Evolutionary conservation across 225 moss, liverwort and hornwort genomes (phyloP), one percentile per base, ranked within the genome.

Genomic region (Ulota crispa): DNA sequence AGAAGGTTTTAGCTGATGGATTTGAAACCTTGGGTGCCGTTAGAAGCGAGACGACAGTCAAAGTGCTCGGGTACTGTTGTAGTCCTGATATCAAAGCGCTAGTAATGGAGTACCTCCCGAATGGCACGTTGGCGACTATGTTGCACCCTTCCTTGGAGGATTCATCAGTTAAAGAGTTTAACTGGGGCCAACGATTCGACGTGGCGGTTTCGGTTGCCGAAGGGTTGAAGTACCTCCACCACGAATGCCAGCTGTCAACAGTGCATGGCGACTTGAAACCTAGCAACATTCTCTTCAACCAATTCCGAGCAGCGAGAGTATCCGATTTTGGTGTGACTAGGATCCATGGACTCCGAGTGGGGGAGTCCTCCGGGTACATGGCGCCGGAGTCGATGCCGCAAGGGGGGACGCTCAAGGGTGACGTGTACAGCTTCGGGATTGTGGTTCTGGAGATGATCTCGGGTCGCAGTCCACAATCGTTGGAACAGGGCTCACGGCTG

Each of bases 351-450:
- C 64, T 89, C 15, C 54, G 75, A 2, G 5, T 76, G 0, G 64
- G 81, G 12, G 41, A 77, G 9, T 57, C 69, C 23, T 10, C 53
- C 0, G 81, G 73, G 2, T 73, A 81, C 81, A 23, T 4, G 23
- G 73, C 81, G 8, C 81, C 81, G 6, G 88, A 85, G 8, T 2
- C 6, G 6, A 41, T 64, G 34, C 64, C 77, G 4, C 39, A 12
- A 6, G 78, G 36, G 6, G 64, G n/a, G 6, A 77, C 85, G 1
- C 81, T 88, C 42, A 87, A 87, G 78, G 72, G 89, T 45, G 89
- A 89, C 32, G 78, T 89, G 16, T 89, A 89, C 83, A 89, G 89
- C 72, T 89, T 66, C 68, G 89, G 89, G 31, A 83, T 87, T 16
- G 23, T 89, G 1, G 27, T 85, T 1, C 75, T 89, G 7, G 87